A percentile compares a stretch with the other conserved stretches of the same genome.
Evolutionary conservation across 345 rosid genomes (phyloP).

Genomic region (Eucalyptus albens): DNA sequence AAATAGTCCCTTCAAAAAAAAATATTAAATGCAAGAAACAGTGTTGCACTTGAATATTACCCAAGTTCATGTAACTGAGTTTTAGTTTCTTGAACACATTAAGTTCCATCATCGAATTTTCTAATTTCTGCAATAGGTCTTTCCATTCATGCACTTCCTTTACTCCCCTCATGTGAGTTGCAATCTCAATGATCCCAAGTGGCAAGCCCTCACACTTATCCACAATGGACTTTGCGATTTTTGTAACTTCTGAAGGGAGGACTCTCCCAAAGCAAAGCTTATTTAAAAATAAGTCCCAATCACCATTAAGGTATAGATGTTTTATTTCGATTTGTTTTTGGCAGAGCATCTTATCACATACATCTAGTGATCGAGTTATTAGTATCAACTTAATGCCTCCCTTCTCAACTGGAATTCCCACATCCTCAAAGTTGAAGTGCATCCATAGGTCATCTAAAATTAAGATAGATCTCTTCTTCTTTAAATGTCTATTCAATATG

Average conservation of each 20-base stretch:
- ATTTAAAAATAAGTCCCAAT: background rate
- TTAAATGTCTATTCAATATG: no score
- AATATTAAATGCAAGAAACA: conserved; percentile 7
- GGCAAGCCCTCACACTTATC: conserved; percentile 5
- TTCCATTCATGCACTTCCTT: background rate
- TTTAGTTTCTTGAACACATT: background rate
- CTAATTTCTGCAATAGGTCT: background rate
- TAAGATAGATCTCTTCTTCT: no score
- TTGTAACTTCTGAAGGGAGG: background rate
- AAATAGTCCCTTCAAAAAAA: accelerated
- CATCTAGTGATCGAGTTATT: background rate
- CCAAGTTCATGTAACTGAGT: background rate
- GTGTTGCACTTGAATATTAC: background rate
- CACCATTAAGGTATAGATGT: accelerated
- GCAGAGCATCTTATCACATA: background rate
- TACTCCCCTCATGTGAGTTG: conserved; percentile 1
- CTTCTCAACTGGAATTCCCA: no score
- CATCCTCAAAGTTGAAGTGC: no score
- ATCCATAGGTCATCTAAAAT: no score
- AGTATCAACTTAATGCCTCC: background rate
- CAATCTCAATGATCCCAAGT: background rate
- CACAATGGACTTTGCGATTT: background rate
- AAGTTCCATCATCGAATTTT: background rate
- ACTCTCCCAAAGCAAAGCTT: background rate
- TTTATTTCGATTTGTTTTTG: background rate